These are phyloP conservation scores for Alternaria sp. DNA, from an alignment of 2,329 filamentous ascomycete genomes.

Conservation along the genomic window DNA sequence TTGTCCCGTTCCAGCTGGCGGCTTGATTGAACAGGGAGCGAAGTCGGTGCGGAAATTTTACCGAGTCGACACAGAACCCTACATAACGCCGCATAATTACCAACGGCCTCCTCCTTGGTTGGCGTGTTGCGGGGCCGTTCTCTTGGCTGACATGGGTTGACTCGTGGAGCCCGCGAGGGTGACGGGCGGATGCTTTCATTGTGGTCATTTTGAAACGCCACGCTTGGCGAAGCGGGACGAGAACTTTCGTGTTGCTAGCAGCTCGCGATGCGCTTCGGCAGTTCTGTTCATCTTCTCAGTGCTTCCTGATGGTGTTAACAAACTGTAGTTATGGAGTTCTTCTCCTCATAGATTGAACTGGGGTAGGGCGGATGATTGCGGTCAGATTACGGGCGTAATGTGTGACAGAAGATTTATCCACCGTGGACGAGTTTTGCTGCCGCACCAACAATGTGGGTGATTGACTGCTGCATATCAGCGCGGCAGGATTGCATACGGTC, in stretches of 20 bases:
- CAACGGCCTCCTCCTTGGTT: constrained; percentile 27
- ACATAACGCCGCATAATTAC: constrained; percentile 15
- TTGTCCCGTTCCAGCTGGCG: constrained; percentile 21
- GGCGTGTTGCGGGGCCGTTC: constrained; percentile 33
- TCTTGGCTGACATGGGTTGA: constrained; percentile 40
- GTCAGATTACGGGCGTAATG: constrained; percentile 7
- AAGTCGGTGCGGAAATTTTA: constrained; percentile 22
- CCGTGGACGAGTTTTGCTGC: constrained; percentile 1
- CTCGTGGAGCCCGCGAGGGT: constrained; percentile 23
- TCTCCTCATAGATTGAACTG: not conserved
- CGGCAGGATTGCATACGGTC: not conserved
- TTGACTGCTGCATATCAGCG: not conserved
- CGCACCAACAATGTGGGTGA: not conserved
- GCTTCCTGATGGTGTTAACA: not conserved
- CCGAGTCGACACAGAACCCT: constrained; percentile 33
- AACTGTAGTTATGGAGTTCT: not conserved
- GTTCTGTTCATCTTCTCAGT: constrained; percentile 3
- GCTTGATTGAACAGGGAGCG: constrained; percentile 25
- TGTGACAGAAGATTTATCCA: constrained; percentile 10
- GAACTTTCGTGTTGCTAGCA: constrained; percentile 4
- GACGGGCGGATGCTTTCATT: constrained; percentile 22
- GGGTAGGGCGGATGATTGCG: not conserved
- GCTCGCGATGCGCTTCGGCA: constrained; percentile 13
- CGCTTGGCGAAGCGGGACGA: constrained; percentile 28
- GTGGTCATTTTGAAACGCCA: constrained; percentile 19